Percentiles rank a stretch among this genome's conserved stretches.
Conservation (phyloP, 306 rosid species). For the Spatholobus suberectus region DNA sequence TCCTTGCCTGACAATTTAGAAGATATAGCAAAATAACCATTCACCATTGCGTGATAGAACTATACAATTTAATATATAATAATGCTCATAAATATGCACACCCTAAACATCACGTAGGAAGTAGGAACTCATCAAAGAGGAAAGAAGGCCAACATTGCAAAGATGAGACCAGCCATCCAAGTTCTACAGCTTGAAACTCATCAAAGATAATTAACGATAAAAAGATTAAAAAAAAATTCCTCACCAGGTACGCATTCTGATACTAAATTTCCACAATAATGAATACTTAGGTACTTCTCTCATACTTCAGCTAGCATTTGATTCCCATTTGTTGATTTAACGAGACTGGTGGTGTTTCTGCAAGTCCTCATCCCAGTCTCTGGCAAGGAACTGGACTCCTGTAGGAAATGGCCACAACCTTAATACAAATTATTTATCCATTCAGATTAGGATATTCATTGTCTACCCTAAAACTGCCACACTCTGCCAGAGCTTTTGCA, state of each 20-base stretch:
- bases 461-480: conserved; percentile 75
- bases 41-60: conserved; percentile 42
- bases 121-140: conserved; percentile 38
- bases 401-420: conserved; percentile 45
- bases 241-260: conserved; percentile 46
- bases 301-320: conserved; percentile 43
- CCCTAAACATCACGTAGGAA: conserved; percentile 45
- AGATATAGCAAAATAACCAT: conserved; percentile 42
- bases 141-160: conserved; percentile 40
- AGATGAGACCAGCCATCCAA: conserved; percentile 53
- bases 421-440: conserved; percentile 41
- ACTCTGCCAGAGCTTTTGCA: conserved; percentile 79
- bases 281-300: conserved; percentile 31
- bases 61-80: conserved; percentile 52
- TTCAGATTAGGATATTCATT: conserved; percentile 72
- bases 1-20: conserved; percentile 32
- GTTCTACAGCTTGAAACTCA: conserved; percentile 55
- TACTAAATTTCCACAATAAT: conserved; percentile 41
- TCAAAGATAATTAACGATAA: conserved; percentile 51
- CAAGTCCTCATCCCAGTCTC: conserved; percentile 36
- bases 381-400: conserved; percentile 39
- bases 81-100: conserved; percentile 54
- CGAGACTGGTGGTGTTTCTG: conserved; percentile 43
- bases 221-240: conserved; percentile 44
- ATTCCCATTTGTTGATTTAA: conserved; percentile 35